These are phyloP conservation scores for Aspergillus aculeatus DNA, from an alignment of 2,329 filamentous ascomycete genomes.

Conservation along the genomic window DNA sequence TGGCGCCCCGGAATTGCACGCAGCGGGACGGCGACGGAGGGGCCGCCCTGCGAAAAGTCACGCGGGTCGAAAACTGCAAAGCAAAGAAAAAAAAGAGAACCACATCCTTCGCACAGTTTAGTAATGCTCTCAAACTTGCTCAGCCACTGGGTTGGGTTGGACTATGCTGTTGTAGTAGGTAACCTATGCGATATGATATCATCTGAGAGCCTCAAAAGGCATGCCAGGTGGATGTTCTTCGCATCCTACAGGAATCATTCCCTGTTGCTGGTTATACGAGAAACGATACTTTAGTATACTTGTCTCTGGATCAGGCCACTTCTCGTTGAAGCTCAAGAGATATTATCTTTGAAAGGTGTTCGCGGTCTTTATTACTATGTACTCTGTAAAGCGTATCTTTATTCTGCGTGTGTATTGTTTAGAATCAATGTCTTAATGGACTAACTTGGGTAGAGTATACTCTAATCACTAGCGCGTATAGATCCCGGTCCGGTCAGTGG, in stretches of 20 bases:
- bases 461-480: neutral
- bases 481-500: neutral
- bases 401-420: too few relatives aligned
- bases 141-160: neutral
- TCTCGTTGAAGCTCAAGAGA: too few relatives aligned
- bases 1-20: constrained; percentile 2
- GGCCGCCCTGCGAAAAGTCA: constrained; percentile 2
- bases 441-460: neutral
- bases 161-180: neutral
- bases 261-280: neutral
- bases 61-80: neutral
- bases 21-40: neutral
- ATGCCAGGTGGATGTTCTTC: too few relatives aligned
- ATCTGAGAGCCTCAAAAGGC: neutral
- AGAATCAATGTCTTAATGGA: neutral
- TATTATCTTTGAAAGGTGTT: too few relatives aligned
- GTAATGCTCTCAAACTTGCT: neutral
- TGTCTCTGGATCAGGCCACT: too few relatives aligned
- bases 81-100: neutral
- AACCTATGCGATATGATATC: neutral
- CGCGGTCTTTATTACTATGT: too few relatives aligned
- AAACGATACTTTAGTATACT: neutral
- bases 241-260: neutral
- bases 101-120: neutral
- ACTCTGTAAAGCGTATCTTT: too few relatives aligned